Base-by-base conservation (phyloP, 306 rosid species). In the Sindora glabra region DNA sequence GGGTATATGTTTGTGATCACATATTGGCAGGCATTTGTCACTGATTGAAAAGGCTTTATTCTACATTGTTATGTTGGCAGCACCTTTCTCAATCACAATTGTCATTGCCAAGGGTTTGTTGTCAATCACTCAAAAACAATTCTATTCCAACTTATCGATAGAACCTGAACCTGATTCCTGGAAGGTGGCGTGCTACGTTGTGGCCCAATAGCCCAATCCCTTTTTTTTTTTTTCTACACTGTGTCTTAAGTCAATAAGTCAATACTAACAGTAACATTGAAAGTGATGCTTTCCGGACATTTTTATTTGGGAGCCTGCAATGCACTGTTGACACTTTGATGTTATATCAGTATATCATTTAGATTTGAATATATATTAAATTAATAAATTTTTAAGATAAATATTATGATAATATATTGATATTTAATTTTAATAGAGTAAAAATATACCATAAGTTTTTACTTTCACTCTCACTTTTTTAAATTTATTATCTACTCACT, bases 71-170 rank as follows among this genome's bases (percentile, higher is more conserved):
- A 26, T 42, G 55, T 54, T 61, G 25, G 26, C 13, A 65, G 62
- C 76, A 70, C 65, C 62, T 76, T 65, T 76, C 66, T 70, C 70
- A 51, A 53, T 76, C 75, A n/a, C n/a, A 56, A 70, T 23, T 59
- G 58, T 38, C 59, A 62, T 56, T 72, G 59, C 62, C 50, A 37
- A n/a, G n/a, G n/a, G n/a, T n/a, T n/a, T n/a, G n/a, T n/a, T 2
- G n/a, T n/a, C n/a, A n/a, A n/a, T n/a, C 6, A 48, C 47, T 24
- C 53, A 70, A 59, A 30, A 47, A 36, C n/a, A n/a, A n/a, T n/a
- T 65, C 10, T 54, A 59, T 76, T 65, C 66, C 36, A n/a, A n/a
- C n/a, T n/a, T n/a, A n/a, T 52, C 48, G 26, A 29, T 2, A 29
- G 34, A 29, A 38, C 42, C 45, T 48, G 78, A 74, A 74, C 66